Base-by-base conservation (phyloP, 176 grass and related monocot genomes). In the Carex pumila region DNA sequence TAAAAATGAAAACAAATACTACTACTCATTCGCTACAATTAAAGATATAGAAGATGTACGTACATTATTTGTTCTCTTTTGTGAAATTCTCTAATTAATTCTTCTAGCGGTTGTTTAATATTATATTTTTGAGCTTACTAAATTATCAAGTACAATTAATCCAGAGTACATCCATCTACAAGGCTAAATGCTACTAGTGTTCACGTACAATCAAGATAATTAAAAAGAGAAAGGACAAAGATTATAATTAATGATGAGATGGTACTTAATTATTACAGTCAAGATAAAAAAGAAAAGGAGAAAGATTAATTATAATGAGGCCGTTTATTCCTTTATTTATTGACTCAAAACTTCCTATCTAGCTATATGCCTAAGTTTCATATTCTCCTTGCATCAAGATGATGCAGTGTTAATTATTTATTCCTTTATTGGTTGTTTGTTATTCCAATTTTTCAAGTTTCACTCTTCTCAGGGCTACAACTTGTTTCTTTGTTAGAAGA, bases 321-420 rank as follows among this genome's bases (percentile, higher is more conserved):
- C 22, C 14, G n/a, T 63, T 81, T 81, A 43, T 81, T 61, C n/a
- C n/a, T 81, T 54, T 81, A 61, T 81, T 81, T 81, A 83, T 65
- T 50, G 2, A 56, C 30, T 83, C 71, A 3, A 71, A 81, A 12
- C 12, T 61, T 81, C 75, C 70, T 90, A 62, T 64, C 32, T 34
- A 25, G 25, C 79, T 90, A 65, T 88, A 14, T 84, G 79, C 47
- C 64, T 88, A 49, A 76, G 65, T 65, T 89, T 84, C 86, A 32
- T 77, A 84, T 77, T 88, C 74, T 88, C 86, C 74, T 93, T 84
- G 83, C 67, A 93, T 81, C 84, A 78, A 90, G 91, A 79, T 91
- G 50, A 81, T 87, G 85, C 89, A 56, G 7, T 67, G 2, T 67
- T 25, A 25, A 25, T 25, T 7, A 39, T 39, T 8, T 66, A 52